These are phyloP conservation scores for Metschnikowia vanudenii DNA, from an alignment of 805 yeast genomes.

Conservation along the genomic window DNA sequence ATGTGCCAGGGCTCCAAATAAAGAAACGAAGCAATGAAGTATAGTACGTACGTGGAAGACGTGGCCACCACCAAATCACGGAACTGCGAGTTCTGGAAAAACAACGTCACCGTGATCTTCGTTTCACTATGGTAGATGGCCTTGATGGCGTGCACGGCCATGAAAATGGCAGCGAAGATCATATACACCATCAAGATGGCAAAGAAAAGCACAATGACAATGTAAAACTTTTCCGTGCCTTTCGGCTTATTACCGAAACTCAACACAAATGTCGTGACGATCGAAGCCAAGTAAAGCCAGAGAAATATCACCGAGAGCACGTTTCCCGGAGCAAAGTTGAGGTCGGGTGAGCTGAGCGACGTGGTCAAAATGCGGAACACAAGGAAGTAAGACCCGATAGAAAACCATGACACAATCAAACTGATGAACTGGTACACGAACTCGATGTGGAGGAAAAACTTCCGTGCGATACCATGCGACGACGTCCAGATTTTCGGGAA, in stretches of 20 bases:
- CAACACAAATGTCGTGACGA: slow-evolving; percentile 58
- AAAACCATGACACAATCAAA: slow-evolving; percentile 61
- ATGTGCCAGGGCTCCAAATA: slow-evolving; percentile 69
- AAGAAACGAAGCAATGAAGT: slow-evolving; percentile 55
- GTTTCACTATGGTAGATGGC: slow-evolving; percentile 33
- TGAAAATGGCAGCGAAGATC: slow-evolving; percentile 55
- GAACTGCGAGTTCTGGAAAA: slow-evolving; percentile 46
- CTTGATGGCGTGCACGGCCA: slow-evolving; percentile 53
- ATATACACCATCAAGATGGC: slow-evolving; percentile 61
- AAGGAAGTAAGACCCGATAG: slow-evolving; percentile 59
- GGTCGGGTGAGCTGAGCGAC: slow-evolving; percentile 37
- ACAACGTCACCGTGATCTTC: slow-evolving; percentile 42
- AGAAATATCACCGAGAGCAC: slow-evolving; percentile 50
- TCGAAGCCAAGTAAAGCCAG: slow-evolving; percentile 56
- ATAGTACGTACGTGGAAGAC: slow-evolving; percentile 59
- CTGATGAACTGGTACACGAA: slow-evolving; percentile 53
- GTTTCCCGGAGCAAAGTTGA: slow-evolving; percentile 47
- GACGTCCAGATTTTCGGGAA: slow-evolving; percentile 56
- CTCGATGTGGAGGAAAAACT: slow-evolving; percentile 53
- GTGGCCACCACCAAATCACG: slow-evolving; percentile 57
- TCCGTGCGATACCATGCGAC: slow-evolving; percentile 50
- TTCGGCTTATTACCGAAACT: slow-evolving; percentile 66
- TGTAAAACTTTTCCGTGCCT: slow-evolving; percentile 55
- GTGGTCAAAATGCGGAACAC: slow-evolving; percentile 64
- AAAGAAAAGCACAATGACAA: slow-evolving; percentile 52